Percentiles rank a stretch among this genome's conserved stretches.
phyloP scores from a whole-genome alignment of 2,329 filamentous ascomycete genomes.

The Davidsoniella eucalypti region DNA sequence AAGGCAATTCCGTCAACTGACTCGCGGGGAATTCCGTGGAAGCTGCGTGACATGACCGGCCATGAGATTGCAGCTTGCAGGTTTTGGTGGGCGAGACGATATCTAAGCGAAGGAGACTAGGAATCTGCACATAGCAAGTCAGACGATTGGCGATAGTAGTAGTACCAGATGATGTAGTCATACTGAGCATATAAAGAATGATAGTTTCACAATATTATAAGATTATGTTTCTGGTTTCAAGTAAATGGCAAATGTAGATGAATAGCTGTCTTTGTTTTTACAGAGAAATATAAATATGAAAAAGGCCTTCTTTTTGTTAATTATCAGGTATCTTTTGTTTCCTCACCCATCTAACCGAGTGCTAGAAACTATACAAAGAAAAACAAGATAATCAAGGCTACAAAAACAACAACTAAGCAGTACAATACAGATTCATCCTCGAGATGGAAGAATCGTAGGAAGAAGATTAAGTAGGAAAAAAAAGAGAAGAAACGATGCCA shows the following conservation, averaged over 20 bases:
- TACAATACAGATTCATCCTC: no score
- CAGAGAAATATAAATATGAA: no score
- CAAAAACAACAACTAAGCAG: neutral
- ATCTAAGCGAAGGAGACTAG: constrained; percentile 25
- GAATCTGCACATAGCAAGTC: neutral
- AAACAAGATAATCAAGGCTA: no score
- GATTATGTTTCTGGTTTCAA: neutral
- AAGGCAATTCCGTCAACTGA: constrained; percentile 15
- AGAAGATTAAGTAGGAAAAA: neutral
- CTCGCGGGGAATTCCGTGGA: constrained; percentile 25
- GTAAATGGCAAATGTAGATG: neutral
- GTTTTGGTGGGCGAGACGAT: constrained; percentile 44
- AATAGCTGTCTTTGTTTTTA: neutral
- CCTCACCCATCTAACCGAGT: no score
- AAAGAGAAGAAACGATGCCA: neutral
- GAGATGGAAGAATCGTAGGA: no score
- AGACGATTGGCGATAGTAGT: neutral
- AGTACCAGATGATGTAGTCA: neutral
- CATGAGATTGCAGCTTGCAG: constrained; percentile 32
- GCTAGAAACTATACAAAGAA: no score
- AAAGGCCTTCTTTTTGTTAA: no score
- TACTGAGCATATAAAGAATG: neutral
- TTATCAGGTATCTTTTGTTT: no score
- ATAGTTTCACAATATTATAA: neutral
- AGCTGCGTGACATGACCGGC: constrained; percentile 25